Evolutionary conservation across 441 rosid species (phyloP), one percentile per base, ranked within the genome.

Genomic region (Populus tomentosa): DNA sequence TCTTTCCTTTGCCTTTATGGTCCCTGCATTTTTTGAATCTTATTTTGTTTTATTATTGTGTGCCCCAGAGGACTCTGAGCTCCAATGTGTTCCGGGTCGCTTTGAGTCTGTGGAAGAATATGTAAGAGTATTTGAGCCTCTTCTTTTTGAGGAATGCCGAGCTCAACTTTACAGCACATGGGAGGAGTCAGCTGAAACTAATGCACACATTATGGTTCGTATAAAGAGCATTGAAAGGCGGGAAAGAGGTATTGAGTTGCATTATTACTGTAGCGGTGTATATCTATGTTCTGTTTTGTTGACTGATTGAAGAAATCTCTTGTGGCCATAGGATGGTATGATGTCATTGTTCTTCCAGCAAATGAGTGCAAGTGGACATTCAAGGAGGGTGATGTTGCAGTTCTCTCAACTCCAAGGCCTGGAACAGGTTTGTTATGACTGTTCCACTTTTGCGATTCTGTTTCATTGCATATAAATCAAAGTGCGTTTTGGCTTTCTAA

Each of bases 351-450:
- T 67, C 88, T 87, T 80, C 91, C 98, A 32, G 81, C 82, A 67
- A 87, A 80, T 33, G 99, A 93, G 32, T 91, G 89, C 87, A 96
- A 91, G 84, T 96, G 98, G 99, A 78, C 86, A 73, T 94, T 96
- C 79, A 96, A 96, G 88, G 99, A 96, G 88, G 99, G 99, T 50
- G 99, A 96, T 81, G 98, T 96, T 84, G 98, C 96, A 33, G 94
- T 94, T 87, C 86, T 96, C 77, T 96, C 97, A 24, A 83, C 83
- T 56, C 98, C 93, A 28, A 90, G 89, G 75, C 97, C 99, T 68
- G 97, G 95, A 59, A 82, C 90, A 85, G 97, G 98, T 93, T 69
- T 76, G 86, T 70, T 76, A 46, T 80, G 18, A 30, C 71, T 26
- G 32, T 26, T 18, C 24, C 59, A 67, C 72, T 2, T 38, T 3